Base-by-base conservation (phyloP, 2,329 filamentous ascomycete species). In the Bipolaris cookei region DNA sequence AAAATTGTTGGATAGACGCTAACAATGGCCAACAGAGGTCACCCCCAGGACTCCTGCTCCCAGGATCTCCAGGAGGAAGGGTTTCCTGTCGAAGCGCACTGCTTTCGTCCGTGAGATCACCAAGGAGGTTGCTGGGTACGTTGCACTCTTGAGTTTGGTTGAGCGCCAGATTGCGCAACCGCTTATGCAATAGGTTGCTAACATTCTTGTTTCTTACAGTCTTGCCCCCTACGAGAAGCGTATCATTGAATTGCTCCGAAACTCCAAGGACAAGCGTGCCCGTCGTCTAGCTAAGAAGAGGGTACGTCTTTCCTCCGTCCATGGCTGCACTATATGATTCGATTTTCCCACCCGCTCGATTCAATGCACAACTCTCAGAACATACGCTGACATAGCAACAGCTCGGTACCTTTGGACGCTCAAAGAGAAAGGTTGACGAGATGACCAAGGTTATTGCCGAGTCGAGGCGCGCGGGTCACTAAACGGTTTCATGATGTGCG, bases 361-460 rank as follows among this genome's bases (percentile, higher is more conserved):
- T 13, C 39, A 32, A 35, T 37, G 44, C 50, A 30, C 38, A 37
- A 10, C 32, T 20, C n/a, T 49, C 46, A 45, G 54, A 58, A 42
- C 52, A 50, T 42, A 49, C 53, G 66, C 73, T 77, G 68, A 76
- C 68, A 58, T 10, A 20, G 8, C 21, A 16, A 61, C 59, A 95
- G 90, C 93, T 99, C 86, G 95, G 95, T 81, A 98, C 95, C 75
- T 98, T 98, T 83, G 91, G 91, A 79, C 94, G 95, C 82, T 94
- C 94, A 79, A 99, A 99, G 94, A 89, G 87, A 81, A 99, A 99
- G 94, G 95, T 99, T 73, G 95, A 99, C 81, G 94, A 98, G 86
- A 92, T 99, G 84, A 91, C 92, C 84, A 88, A 91, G 77, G 91
- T 99, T 82, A 99, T 99, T 80, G 92, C 94, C 77, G 95, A 98